Evolutionary conservation across 1,284 basidiomycete species (phyloP).

Genomic region (Schizophyllum amplum): DNA sequence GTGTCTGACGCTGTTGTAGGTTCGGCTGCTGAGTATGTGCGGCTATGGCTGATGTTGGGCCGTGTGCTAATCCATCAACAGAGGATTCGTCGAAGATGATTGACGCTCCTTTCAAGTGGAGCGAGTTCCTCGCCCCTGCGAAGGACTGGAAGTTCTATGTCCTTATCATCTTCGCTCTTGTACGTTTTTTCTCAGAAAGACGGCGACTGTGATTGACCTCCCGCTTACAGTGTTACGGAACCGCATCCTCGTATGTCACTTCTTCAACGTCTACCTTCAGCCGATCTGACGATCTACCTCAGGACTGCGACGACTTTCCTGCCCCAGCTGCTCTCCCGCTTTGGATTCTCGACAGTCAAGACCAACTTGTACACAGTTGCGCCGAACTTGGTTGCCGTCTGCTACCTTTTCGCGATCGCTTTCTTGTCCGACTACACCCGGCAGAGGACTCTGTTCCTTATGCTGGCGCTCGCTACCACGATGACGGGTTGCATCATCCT

Average conservation of each 20-base stretch:
- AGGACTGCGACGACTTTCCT: slow-evolving; percentile 3
- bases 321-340: slow-evolving; percentile 3
- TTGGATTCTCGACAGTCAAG: slow-evolving; percentile 2
- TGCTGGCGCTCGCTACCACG: not conserved
- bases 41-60: not conserved
- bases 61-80: not conserved
- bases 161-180: slow-evolving; percentile 1
- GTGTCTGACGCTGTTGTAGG: not conserved
- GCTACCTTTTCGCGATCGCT: not conserved
- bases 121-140: slow-evolving; percentile 2
- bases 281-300: not conserved
- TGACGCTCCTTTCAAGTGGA: slow-evolving; percentile 1
- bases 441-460: not conserved
- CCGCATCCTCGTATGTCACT: not conserved
- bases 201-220: not conserved
- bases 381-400: not conserved
- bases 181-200: not conserved
- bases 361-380: slow-evolving; percentile 8
- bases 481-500: slow-evolving; percentile 5
- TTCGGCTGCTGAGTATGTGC: not conserved
- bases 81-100: slow-evolving; percentile 2
- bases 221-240: slow-evolving; percentile 1
- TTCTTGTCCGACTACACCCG: slow-evolving; percentile 1
- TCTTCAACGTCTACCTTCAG: not conserved
- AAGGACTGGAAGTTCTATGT: slow-evolving; percentile 6